A percentile compares a stretch with the other conserved stretches of the same genome.
Conservation (phyloP, 345 rosid species). For the Passiflora organensis region DNA sequence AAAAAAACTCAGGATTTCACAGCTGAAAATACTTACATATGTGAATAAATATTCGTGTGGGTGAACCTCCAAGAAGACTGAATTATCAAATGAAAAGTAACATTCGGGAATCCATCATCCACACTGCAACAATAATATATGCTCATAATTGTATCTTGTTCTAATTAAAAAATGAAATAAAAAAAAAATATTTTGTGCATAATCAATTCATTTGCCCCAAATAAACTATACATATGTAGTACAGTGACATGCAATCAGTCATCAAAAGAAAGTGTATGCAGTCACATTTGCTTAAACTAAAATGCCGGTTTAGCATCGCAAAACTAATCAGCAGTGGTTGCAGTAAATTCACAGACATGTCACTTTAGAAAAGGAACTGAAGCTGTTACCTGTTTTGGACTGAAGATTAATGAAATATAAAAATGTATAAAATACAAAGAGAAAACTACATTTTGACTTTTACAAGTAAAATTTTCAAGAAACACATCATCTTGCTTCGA, state of each 20-base stretch:
- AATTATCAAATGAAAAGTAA: slow-evolving; percentile 79
- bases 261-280: no score
- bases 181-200: background rate
- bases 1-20: slow-evolving; percentile 1
- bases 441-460: background rate
- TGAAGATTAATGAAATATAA: background rate
- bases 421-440: no score
- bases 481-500: no score
- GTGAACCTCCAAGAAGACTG: slow-evolving; percentile 68
- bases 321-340: background rate
- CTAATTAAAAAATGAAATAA: no score
- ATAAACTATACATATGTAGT: background rate
- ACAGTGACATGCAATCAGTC: no score
- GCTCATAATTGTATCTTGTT: background rate
- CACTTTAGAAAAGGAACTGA: background rate
- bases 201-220: background rate
- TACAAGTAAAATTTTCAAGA: background rate
- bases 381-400: background rate
- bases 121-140: slow-evolving; percentile 46
- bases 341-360: background rate
- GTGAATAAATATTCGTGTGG: slow-evolving; percentile 87
- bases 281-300: no score
- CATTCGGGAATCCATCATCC: slow-evolving; percentile 86
- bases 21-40: slow-evolving; percentile 56
- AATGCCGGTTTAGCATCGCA: background rate